Base-by-base conservation (phyloP, 306 rosid genomes). In the Carpinus fangiana region DNA sequence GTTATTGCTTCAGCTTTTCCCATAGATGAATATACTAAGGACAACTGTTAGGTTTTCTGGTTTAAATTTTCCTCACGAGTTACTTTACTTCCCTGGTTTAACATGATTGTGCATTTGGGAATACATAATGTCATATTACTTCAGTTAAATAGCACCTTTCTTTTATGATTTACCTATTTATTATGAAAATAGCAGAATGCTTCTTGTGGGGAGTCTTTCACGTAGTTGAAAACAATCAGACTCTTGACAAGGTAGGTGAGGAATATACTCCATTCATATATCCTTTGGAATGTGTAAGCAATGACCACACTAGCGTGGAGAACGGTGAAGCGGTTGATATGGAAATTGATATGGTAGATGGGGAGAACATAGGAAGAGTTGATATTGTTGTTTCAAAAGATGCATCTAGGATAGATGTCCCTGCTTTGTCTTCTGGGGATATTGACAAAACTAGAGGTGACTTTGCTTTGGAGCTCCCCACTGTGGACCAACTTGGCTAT, bases 131-230 rank as follows among this genome's bases (percentile, higher is more conserved):
- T 20, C 64, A 21, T 57, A 9, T 57, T 21, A 2, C 16, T 59
- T 26, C 17, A 12, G 28, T 59, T 23, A 23, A 59, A 5, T 59
- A 13, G 66, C 36, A 23, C 38, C 28, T 23, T 4, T 59, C 45
- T 41, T 57, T 59, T 21, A 59, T 59, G 66, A 59, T 11, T 59
- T 26, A 41, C 14, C 1, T 59, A 9, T 23, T 59, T 11, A 21
- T 26, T 64, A 2, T 64, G 70, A 64, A 34, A 31, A 2, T 64
- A 31, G 43, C n/a, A 10, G 46, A 64, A 17, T 16, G 85, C 80
- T 79, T 93, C 4, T 90, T 90, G 88, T 41, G 45, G 45, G 98
- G 96, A 76, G 17, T 90, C 72, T 89, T 91, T 79, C 87, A 86
- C 17, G 34, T 0, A 28, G 59, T 7, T 0, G 66, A 81, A 71